phyloP scores from a whole-genome alignment of 805 yeast genomes.

The Alloascoidea africana region DNA sequence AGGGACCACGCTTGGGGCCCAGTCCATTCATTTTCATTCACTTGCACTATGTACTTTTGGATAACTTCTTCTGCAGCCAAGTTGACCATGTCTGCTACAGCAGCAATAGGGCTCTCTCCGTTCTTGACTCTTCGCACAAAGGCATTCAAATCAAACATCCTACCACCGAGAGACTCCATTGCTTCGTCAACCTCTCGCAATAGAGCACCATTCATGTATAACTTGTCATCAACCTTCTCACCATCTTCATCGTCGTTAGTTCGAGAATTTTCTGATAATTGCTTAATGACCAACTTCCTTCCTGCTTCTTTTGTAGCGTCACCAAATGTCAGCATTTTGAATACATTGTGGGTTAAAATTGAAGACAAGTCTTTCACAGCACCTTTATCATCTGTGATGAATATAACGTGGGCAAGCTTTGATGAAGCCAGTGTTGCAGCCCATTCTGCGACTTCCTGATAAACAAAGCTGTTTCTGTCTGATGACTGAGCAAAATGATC shows the following conservation, averaged over 20 bases:
- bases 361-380: slow-evolving; percentile 50
- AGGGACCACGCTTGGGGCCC: slow-evolving; percentile 83
- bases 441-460: slow-evolving; percentile 76
- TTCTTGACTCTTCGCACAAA: slow-evolving; percentile 76
- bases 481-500: slow-evolving; percentile 54
- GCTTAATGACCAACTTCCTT: slow-evolving; percentile 47
- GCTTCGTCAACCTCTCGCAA: slow-evolving; percentile 31
- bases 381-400: slow-evolving; percentile 76
- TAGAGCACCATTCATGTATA: slow-evolving; percentile 3
- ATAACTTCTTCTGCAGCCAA: slow-evolving; percentile 84
- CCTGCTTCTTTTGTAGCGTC: slow-evolving; percentile 74
- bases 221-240: slow-evolving; percentile 9
- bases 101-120: slow-evolving; percentile 72
- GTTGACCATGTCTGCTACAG: slow-evolving; percentile 61
- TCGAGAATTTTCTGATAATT: slow-evolving; percentile 22
- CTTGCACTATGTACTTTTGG: slow-evolving; percentile 44
- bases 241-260: slow-evolving; percentile 15
- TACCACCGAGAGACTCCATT: slow-evolving; percentile 76
- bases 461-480: slow-evolving; percentile 44
- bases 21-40: slow-evolving; percentile 34
- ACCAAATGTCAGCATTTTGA: slow-evolving; percentile 55
- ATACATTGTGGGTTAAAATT: slow-evolving; percentile 77
- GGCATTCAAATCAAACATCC: slow-evolving; percentile 87
- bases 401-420: slow-evolving; percentile 81
- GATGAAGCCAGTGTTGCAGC: slow-evolving; percentile 60